Evolutionary conservation across 192 early-diverging fungal species (phyloP).

Genomic region (Martensiomyces pterosporus): DNA sequence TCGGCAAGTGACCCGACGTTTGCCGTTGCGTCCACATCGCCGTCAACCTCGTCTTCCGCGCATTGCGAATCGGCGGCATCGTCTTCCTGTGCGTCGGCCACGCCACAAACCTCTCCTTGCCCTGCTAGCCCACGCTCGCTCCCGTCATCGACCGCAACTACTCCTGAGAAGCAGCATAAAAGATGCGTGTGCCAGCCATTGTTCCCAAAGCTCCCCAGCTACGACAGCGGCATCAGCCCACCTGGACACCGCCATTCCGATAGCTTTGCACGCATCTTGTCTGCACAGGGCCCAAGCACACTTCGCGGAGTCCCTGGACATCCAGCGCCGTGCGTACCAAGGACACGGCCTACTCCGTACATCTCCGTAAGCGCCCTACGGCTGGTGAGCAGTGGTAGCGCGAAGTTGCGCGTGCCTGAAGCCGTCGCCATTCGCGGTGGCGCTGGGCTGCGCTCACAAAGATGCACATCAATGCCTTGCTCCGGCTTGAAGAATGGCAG

Average conservation of each 20-base stretch:
- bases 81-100: no score
- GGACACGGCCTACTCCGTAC: conserved; percentile 10
- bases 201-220: conserved; percentile 25
- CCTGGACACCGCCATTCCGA: neutral
- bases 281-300: neutral
- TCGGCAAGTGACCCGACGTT: conserved; percentile 38
- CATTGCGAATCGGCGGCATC: no score
- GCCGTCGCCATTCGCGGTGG: conserved; percentile 13
- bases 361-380: conserved; percentile 26
- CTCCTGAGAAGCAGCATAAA: no score
- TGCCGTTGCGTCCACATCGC: no score
- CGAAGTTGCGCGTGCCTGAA: conserved; percentile 1
- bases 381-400: conserved; percentile 10
- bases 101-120: no score
- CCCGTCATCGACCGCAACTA: no score
- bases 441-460: conserved; percentile 14
- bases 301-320: conserved; percentile 34
- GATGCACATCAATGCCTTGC: conserved; percentile 29
- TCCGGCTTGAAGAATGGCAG: no score
- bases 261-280: no score
- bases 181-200: conserved; percentile 1
- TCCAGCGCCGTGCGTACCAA: conserved; percentile 1
- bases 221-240: no score
- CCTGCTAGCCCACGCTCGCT: no score
- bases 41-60: no score